A percentile compares a stretch with the other conserved stretches of the same genome.
Evolutionary conservation across 495 filamentous ascomycete species (phyloP).

Genomic region (Tuber calosporum): DNA sequence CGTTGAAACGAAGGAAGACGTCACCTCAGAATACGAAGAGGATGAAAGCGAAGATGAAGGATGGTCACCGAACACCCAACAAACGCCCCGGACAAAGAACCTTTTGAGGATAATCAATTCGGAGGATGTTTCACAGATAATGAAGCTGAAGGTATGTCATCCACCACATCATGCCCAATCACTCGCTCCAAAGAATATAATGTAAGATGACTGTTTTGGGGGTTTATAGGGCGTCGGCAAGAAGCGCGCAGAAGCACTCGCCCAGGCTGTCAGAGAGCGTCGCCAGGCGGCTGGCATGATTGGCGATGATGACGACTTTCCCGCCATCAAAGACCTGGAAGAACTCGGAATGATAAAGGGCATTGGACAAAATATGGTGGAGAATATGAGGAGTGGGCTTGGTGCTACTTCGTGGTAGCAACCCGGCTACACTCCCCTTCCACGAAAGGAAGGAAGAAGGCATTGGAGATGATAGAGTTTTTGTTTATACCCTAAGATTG

Average conservation of each 20-base stretch:
- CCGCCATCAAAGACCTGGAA: conserved; percentile 34
- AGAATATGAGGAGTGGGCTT: conserved; percentile 34
- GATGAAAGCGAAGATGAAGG: conserved; percentile 42
- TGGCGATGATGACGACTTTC: conserved; percentile 29
- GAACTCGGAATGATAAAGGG: conserved; percentile 38
- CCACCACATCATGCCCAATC: not conserved
- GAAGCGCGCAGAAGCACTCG: conserved; percentile 35
- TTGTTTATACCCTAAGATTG: not conserved
- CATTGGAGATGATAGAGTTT: not conserved
- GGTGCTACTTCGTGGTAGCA: not conserved
- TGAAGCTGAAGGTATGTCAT: conserved; percentile 54
- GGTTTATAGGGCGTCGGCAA: conserved; percentile 31
- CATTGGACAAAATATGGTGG: conserved; percentile 32
- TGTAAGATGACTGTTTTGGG: not conserved
- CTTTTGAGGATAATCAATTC: conserved; percentile 82
- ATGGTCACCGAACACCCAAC: conserved; percentile 35
- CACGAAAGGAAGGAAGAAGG: not conserved
- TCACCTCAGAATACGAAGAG: conserved; percentile 39
- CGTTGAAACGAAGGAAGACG: conserved; percentile 24
- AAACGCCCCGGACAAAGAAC: conserved; percentile 61
- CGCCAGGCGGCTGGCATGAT: conserved; percentile 15
- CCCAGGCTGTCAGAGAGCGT: conserved; percentile 27
- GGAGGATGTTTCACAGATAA: conserved; percentile 63
- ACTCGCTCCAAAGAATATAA: conserved; percentile 7
- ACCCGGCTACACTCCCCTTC: not conserved